Conservation (phyloP, 805 yeast genomes). For the Hanseniaspora clermontiae region DNA sequence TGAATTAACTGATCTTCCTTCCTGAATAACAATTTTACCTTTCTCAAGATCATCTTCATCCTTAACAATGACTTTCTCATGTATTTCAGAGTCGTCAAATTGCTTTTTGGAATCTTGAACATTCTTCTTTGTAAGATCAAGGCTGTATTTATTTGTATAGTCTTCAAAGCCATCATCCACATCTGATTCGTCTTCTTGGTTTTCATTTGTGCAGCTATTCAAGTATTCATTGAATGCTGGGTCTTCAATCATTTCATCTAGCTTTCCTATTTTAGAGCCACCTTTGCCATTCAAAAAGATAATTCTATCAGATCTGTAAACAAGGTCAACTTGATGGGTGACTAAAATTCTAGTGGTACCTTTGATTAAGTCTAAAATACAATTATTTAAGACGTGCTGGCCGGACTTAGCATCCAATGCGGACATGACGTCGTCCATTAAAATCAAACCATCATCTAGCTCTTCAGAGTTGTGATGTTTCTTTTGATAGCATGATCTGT, state of each 20-base stretch:
- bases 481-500: conserved; percentile 47
- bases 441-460: conserved; percentile 10
- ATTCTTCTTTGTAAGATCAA: conserved; percentile 4
- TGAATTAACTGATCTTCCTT: conserved; percentile 47
- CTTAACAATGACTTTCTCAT: conserved; percentile 10
- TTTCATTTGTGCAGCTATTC: conserved; percentile 28
- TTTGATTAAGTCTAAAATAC: conserved; percentile 47
- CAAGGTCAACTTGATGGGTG: conserved; percentile 68
- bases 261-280: conserved; percentile 51
- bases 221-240: conserved; percentile 37
- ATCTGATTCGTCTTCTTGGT: conserved; percentile 21
- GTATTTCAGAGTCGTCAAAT: conserved; percentile 13
- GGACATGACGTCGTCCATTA: conserved; percentile 68
- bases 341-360: conserved; percentile 61
- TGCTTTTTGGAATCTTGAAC: conserved; percentile 13
- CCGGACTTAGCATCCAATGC: conserved; percentile 86
- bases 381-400: conserved; percentile 58
- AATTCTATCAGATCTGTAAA: conserved; percentile 56
- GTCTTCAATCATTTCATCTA: conserved; percentile 39
- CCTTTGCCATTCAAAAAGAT: conserved; percentile 53
- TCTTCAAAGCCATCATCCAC: conserved; percentile 19
- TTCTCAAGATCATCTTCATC: conserved; percentile 14
- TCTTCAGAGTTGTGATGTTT: not conserved
- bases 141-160: conserved; percentile 16
- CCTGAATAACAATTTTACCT: conserved; percentile 37